Percentiles rank a stretch among this genome's conserved stretches.
Evolutionary conservation across 345 rosid genomes (phyloP).

Genomic region (Brassica nigra): DNA sequence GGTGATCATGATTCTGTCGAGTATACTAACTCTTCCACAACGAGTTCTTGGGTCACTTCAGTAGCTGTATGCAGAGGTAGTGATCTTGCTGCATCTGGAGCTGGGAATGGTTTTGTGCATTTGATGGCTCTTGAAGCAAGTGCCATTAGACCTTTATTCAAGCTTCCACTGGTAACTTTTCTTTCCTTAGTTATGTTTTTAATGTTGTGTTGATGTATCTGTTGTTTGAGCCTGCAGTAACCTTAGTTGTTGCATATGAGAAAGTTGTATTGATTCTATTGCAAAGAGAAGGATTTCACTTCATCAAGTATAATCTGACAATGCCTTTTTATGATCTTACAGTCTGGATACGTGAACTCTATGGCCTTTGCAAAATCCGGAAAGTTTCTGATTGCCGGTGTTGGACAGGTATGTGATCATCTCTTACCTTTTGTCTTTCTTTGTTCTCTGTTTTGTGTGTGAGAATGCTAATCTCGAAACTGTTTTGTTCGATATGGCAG

Average conservation of each 20-base stretch:
- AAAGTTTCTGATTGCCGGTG: neutral
- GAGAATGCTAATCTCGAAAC: neutral
- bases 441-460: neutral
- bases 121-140: neutral
- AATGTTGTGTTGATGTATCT: neutral
- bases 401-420: neutral
- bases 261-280: no score
- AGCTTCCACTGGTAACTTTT: neutral
- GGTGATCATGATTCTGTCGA: neutral
- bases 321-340: neutral
- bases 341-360: neutral
- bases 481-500: neutral
- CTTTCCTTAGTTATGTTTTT: neutral
- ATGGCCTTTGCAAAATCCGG: neutral
- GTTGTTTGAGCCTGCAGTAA: neutral
- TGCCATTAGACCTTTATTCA: neutral
- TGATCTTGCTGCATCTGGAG: slow-evolving; percentile 2
- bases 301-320: neutral
- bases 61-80: neutral
- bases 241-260: neutral
- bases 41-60: neutral
- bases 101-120: neutral
- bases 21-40: neutral
- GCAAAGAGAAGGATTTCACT: neutral
- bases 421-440: neutral